These are phyloP conservation scores for Heliosperma pusillum DNA, from an alignment of 148 eudicot genomes.

Conservation along the genomic window DNA sequence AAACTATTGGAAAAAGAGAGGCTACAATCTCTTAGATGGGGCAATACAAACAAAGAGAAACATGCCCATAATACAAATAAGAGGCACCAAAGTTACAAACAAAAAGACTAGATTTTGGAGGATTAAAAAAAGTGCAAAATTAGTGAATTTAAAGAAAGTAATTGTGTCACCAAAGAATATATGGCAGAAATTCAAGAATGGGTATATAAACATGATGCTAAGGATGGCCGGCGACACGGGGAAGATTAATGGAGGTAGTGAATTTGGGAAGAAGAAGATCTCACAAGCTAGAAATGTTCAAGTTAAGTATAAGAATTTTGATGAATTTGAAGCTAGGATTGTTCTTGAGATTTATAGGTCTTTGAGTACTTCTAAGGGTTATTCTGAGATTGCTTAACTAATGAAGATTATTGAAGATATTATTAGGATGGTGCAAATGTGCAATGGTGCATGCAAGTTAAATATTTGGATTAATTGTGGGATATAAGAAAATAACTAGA, in stretches of 20 bases:
- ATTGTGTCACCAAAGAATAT: constrained; percentile 27
- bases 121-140: constrained; percentile 1
- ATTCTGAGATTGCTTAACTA: constrained; percentile 23
- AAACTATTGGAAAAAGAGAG: constrained; percentile 41
- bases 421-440: too few species aligned
- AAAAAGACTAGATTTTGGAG: constrained; percentile 3
- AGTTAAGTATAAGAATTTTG: constrained; percentile 15
- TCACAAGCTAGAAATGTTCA: constrained; percentile 19
- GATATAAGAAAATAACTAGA: too few species aligned
- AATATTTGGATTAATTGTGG: too few species aligned
- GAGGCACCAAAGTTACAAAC: background rate
- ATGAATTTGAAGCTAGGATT: constrained; percentile 29
- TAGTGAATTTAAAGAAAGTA: constrained; percentile 15
- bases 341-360: constrained; percentile 33
- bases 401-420: too few species aligned
- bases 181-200: constrained; percentile 34
- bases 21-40: constrained; percentile 38
- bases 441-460: too few species aligned
- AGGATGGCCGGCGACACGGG: constrained; percentile 28
- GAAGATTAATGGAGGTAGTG: constrained; percentile 21
- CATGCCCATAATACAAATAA: background rate
- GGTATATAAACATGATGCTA: constrained; percentile 40
- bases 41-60: constrained; percentile 19
- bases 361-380: constrained; percentile 26
- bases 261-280: constrained; percentile 28